Conservation (phyloP, 345 rosid species). For the Trapa bicornis region DNA sequence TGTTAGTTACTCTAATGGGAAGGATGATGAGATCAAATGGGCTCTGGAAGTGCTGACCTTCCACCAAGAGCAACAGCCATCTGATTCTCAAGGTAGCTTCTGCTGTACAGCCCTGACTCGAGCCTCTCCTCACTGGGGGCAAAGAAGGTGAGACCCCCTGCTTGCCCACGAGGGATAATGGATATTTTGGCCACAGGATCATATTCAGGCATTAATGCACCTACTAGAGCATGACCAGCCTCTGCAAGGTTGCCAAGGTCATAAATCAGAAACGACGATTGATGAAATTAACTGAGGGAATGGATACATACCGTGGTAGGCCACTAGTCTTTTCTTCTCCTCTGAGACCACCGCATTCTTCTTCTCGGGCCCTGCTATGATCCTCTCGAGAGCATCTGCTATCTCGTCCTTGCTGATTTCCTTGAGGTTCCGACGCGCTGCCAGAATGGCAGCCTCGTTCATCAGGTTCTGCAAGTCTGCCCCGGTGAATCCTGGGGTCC, state of each 20-base stretch:
- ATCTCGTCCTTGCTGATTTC: conserved; percentile 97
- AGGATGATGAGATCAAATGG: background rate
- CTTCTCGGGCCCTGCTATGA: conserved; percentile 98
- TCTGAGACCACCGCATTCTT: conserved; percentile 94
- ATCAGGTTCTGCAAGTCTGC: conserved; percentile 93
- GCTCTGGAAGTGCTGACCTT: conserved; percentile 39
- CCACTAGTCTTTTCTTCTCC: conserved; percentile 83
- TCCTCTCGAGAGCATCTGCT: conserved; percentile 93
- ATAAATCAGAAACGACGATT: background rate
- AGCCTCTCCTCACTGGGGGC: conserved; percentile 98
- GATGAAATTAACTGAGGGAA: background rate
- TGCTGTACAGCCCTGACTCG: conserved; percentile 91
- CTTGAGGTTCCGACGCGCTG: conserved; percentile 94
- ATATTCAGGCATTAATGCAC: conserved; percentile 94
- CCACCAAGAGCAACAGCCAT: conserved; percentile 99
- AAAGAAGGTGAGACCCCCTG: conserved; percentile 92
- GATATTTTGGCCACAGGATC: conserved; percentile 97
- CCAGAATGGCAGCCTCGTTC: conserved; percentile 97
- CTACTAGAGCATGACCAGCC: conserved; percentile 97
- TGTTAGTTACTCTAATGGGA: background rate
- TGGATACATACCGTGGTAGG: conserved; percentile 58
- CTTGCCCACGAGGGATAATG: conserved; percentile 94
- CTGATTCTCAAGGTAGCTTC: conserved; percentile 95
- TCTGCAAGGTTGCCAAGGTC: conserved; percentile 24
- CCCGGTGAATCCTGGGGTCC: conserved; percentile 94